Evolutionary conservation across 345 rosid species (phyloP).

Genomic region (Heritiera littoralis): DNA sequence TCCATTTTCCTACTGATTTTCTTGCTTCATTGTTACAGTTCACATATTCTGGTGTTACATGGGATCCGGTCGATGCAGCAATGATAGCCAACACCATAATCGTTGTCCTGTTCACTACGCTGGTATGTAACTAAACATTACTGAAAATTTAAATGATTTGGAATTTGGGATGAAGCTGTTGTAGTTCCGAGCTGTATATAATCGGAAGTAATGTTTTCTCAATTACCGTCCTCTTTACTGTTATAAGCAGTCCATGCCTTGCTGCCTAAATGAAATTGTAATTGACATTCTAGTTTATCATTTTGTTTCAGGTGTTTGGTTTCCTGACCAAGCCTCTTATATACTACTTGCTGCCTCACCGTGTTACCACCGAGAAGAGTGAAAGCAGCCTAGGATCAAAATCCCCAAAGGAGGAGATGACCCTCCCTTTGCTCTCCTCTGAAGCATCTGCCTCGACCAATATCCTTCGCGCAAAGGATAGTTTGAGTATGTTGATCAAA

Average conservation of each 20-base stretch:
- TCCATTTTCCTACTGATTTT: not conserved
- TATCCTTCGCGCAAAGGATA: conserved; percentile 66
- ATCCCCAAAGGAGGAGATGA: conserved; percentile 51
- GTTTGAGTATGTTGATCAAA: conserved; percentile 69
- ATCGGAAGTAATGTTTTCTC: not conserved
- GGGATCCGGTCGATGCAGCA: conserved; percentile 64
- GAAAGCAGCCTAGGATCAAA: conserved; percentile 31
- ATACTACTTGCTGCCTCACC: conserved; percentile 50
- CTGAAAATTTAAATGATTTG: not conserved
- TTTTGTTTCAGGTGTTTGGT: conserved; percentile 68
- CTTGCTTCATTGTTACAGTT: conserved; percentile 46
- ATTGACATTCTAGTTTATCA: too few species aligned
- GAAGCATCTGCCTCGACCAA: conserved; percentile 71
- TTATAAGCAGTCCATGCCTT: not conserved
- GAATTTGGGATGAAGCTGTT: not conserved
- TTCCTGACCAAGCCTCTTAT: conserved; percentile 83
- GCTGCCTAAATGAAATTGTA: not conserved
- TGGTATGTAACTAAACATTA: conserved; percentile 40
- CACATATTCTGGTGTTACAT: conserved; percentile 71
- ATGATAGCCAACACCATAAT: conserved; percentile 69
- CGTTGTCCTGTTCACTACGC: conserved; percentile 70
- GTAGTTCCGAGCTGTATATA: not conserved
- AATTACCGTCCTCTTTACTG: not conserved
- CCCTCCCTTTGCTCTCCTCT: conserved; percentile 65
- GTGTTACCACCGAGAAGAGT: conserved; percentile 7